phyloP scores from a whole-genome alignment of 1,139 yeast genomes.

The Geotrichum candidum region DNA sequence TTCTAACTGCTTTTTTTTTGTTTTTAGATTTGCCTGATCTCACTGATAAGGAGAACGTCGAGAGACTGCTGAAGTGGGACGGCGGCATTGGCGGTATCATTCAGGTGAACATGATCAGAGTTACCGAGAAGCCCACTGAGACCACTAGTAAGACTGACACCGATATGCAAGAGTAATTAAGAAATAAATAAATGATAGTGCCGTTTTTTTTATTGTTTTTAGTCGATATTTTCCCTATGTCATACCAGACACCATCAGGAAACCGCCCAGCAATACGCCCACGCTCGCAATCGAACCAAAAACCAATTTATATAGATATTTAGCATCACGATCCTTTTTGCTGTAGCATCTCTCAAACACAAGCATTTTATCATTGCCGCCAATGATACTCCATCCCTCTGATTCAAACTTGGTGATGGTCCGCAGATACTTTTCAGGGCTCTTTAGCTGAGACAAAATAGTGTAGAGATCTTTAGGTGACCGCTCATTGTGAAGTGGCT shows the following conservation, averaged over 20 bases:
- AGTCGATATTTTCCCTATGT: background rate
- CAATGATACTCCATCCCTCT: constrained; percentile 45
- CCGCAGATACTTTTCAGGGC: constrained; percentile 34
- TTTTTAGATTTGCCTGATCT: constrained; percentile 53
- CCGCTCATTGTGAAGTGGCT: constrained; percentile 35
- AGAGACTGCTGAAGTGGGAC: constrained; percentile 63
- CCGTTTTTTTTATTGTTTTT: background rate
- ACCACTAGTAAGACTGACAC: background rate
- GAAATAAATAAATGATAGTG: background rate
- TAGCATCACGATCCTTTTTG: constrained; percentile 18
- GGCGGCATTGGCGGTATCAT: constrained; percentile 79
- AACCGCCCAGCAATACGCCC: constrained; percentile 17
- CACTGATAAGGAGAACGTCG: constrained; percentile 53
- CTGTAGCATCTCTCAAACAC: constrained; percentile 35
- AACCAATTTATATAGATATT: constrained; percentile 19
- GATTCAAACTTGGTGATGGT: constrained; percentile 37
- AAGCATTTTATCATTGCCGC: constrained; percentile 36
- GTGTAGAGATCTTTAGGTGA: constrained; percentile 43
- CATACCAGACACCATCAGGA: background rate
- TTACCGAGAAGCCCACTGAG: constrained; percentile 1
- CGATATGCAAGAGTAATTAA: constrained; percentile 3
- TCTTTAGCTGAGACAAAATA: constrained; percentile 40
- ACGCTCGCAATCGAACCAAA: constrained; percentile 17
- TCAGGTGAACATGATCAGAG: constrained; percentile 41
- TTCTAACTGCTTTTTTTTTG: background rate